phyloP scores from a whole-genome alignment of 116 monocot genomes.

The Trichopus zeylanicus region DNA sequence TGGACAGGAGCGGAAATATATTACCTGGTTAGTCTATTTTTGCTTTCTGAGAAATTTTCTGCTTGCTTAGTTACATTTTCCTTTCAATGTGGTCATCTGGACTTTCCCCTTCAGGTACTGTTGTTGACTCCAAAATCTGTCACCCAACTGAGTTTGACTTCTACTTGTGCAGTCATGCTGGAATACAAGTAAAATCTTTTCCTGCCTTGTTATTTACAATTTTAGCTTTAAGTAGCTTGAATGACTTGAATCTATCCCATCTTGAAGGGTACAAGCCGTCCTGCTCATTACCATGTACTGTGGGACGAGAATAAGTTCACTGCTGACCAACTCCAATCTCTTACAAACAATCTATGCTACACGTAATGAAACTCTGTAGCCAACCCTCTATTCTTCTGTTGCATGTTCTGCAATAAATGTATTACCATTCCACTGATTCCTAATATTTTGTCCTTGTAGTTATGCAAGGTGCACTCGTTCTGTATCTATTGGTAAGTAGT shows the following conservation, averaged over 20 bases:
- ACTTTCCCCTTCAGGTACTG: conserved; percentile 49
- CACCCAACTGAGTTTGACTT: conserved; percentile 94
- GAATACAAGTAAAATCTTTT: conserved; percentile 54
- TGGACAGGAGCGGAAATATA: conserved; percentile 79
- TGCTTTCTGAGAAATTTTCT: neutral
- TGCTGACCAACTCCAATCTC: conserved; percentile 63
- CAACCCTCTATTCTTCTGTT: neutral
- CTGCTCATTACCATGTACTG: conserved; percentile 90
- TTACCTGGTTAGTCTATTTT: conserved; percentile 38
- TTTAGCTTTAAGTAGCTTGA: neutral
- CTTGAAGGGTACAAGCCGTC: conserved; percentile 80
- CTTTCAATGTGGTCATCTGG: no score
- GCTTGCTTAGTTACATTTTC: neutral
- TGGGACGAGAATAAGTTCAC: conserved; percentile 97
- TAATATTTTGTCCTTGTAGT: conserved; percentile 20
- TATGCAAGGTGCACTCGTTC: conserved; percentile 84
- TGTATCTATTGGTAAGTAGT: conserved; percentile 59
- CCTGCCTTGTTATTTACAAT: neutral
- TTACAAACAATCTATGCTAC: conserved; percentile 86
- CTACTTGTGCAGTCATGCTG: conserved; percentile 87
- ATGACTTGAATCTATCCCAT: neutral
- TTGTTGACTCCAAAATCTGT: conserved; percentile 89
- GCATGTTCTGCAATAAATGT: neutral
- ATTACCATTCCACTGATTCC: neutral
- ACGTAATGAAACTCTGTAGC: conserved; percentile 44